phyloP scores from a whole-genome alignment of 2,329 filamentous ascomycete genomes.

The Colletotrichum eleusines region DNA sequence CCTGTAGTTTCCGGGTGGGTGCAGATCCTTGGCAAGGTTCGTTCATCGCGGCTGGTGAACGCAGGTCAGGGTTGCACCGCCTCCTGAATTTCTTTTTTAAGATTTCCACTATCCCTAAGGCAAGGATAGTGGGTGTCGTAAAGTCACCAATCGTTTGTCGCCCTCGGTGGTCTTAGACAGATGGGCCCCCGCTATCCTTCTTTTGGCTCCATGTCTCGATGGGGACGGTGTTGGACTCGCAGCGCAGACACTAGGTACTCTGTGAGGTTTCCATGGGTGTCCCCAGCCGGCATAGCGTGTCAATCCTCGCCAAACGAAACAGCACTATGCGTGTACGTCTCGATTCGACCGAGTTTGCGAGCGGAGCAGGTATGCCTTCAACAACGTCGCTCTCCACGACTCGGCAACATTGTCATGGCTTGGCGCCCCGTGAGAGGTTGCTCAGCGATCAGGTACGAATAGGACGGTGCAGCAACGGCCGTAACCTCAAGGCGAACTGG shows the following conservation, averaged over 20 bases:
- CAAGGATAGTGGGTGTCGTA: conserved; percentile 40
- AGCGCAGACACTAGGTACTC: background rate
- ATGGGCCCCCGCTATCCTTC: conserved; percentile 41
- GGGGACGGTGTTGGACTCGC: conserved; percentile 12
- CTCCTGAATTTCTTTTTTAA: conserved; percentile 43
- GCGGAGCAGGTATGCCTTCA: conserved; percentile 3
- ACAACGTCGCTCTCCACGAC: conserved; percentile 13
- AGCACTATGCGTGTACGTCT: conserved; percentile 15
- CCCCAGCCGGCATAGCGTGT: conserved; percentile 13
- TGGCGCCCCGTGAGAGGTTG: background rate
- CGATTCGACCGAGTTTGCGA: conserved; percentile 29
- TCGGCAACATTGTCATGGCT: conserved; percentile 12
- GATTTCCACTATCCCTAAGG: conserved; percentile 40
- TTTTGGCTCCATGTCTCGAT: conserved; percentile 42
- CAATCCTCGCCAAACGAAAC: conserved; percentile 34
- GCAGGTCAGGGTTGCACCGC: conserved; percentile 40
- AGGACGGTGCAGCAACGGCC: conserved; percentile 27
- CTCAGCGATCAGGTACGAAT: background rate
- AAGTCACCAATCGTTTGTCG: conserved; percentile 34
- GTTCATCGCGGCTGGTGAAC: conserved; percentile 27
- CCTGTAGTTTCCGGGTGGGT: conserved; percentile 25
- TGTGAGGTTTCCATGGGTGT: conserved; percentile 1
- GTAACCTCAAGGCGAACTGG: conserved; percentile 18
- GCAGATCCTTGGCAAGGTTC: conserved; percentile 36
- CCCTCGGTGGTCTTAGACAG: conserved; percentile 19